Base-by-base conservation (phyloP, 257 asterid species). In the Lycium ferocissimum region DNA sequence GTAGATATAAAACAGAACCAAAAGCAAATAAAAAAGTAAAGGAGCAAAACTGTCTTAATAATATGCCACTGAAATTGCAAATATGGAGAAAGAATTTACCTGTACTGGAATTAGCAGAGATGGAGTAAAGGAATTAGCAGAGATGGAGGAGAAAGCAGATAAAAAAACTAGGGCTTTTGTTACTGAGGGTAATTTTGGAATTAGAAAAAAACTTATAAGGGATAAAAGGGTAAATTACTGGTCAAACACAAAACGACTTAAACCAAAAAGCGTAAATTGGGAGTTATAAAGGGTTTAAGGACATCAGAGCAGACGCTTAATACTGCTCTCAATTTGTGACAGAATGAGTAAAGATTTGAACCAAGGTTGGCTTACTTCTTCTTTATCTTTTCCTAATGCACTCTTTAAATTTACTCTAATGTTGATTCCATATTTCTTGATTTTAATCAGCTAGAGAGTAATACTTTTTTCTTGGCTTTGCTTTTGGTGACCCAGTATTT, bases 311-410 rank as follows among this genome's bases (percentile, higher is more conserved):
- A 26, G 33, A 26, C 33, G 33, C 33, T 26, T 26, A 26, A 26
- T 26, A 26, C 1, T 26, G 33, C 33, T 26, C 33, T 26, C 33
- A 49, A 75, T n/a, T 73, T 47, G 80, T 38, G 80, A 6, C 4
- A 4, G 61, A 75, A 75, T 75, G 81, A 75, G 22, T 75, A 75
- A 75, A 75, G 65, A 18, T 58, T 58, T 58, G 26, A 18, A 58
- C 26, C 26, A 18, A 3, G 81, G 81, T 73, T 11, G 20, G 18
- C n/a, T 72, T 18, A 4, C 40, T 72, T 72, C 11, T 61, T 61
- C 11, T 59, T 8, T 8, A 2, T 20, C 20, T 33, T 3, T 10
- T 17, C 33, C 35, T 53, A 70, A 38, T 26, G 33, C 33, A 38
- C 6, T 40, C 45, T 38, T 54, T 4, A 54, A 54, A 54, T 54